Evolutionary conservation across 768 basidiomycete species (phyloP).

Genomic region (Trametes meyenii): DNA sequence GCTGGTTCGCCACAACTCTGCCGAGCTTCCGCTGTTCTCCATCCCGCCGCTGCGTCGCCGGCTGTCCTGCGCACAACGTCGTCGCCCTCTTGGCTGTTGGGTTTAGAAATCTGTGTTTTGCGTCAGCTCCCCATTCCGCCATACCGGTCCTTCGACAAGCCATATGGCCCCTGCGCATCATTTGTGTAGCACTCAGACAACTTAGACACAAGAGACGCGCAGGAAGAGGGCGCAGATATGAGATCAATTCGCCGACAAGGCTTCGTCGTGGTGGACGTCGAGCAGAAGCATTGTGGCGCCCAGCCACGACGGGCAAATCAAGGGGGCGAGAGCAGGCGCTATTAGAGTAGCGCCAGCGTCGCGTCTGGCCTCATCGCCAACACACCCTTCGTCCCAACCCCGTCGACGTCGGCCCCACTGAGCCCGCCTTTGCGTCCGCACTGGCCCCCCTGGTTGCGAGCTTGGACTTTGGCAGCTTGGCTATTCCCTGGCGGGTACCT

Average conservation of each 20-base stretch:
- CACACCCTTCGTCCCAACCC: slow-evolving; percentile 1
- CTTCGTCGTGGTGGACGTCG: background rate
- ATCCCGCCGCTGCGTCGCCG: too few relatives aligned
- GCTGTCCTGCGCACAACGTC: too few relatives aligned
- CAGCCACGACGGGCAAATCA: background rate
- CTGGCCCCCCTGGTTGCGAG: background rate
- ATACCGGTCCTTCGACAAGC: too few relatives aligned
- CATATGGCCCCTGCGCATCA: too few relatives aligned
- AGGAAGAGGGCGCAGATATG: background rate
- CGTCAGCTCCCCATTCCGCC: too few relatives aligned
- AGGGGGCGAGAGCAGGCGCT: background rate
- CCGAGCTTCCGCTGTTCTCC: too few relatives aligned
- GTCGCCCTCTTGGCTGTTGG: too few relatives aligned
- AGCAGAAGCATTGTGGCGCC: slow-evolving; percentile 20
- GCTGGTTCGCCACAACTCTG: too few relatives aligned
- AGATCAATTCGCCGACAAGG: background rate
- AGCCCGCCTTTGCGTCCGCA: background rate
- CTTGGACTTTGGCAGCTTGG: background rate
- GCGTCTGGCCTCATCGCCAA: slow-evolving; percentile 1
- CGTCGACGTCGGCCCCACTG: slow-evolving; percentile 10
- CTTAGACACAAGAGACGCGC: background rate
- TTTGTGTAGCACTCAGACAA: too few relatives aligned
- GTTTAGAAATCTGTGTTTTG: too few relatives aligned
- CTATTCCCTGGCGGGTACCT: slow-evolving; percentile 2
- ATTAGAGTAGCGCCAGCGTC: background rate